Conservation (phyloP, 176 grass and related monocot genomes). For the Tillandsia leiboldiana region DNA sequence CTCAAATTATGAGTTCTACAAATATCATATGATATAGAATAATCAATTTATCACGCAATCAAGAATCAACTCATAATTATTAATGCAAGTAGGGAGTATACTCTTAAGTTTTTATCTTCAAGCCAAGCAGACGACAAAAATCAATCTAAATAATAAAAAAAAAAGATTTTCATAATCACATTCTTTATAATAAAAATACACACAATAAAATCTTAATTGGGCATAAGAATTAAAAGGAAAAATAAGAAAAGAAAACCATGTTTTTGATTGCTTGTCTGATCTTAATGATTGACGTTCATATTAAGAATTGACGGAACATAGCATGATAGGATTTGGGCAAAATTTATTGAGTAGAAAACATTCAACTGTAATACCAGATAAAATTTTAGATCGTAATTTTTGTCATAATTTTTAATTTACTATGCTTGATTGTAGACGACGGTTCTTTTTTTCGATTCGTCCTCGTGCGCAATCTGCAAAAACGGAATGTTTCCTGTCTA, state of each 20-base stretch:
- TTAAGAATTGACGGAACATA: background rate
- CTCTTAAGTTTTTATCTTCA: background rate
- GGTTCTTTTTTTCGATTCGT: no score
- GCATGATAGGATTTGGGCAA: background rate
- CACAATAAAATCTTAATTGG: background rate
- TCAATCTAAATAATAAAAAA: background rate
- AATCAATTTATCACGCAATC: background rate
- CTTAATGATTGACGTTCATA: background rate
- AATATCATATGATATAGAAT: background rate
- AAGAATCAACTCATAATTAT: background rate
- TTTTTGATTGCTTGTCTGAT: background rate
- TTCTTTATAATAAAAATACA: background rate
- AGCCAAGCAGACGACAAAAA: background rate
- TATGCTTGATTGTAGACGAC: no score
- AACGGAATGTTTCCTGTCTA: no score
- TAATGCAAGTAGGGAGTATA: background rate
- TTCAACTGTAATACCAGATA: background rate
- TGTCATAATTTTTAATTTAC: no score
- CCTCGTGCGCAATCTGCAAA: no score
- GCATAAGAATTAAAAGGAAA: no score
- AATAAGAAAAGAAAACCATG: no score
- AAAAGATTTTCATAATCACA: background rate
- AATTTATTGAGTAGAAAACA: background rate
- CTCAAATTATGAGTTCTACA: no score
- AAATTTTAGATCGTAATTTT: no score